Evolutionary conservation across 192 early-diverging fungal species (phyloP), one percentile per base, ranked within the genome.

Genomic region (Coemansia sp.): DNA sequence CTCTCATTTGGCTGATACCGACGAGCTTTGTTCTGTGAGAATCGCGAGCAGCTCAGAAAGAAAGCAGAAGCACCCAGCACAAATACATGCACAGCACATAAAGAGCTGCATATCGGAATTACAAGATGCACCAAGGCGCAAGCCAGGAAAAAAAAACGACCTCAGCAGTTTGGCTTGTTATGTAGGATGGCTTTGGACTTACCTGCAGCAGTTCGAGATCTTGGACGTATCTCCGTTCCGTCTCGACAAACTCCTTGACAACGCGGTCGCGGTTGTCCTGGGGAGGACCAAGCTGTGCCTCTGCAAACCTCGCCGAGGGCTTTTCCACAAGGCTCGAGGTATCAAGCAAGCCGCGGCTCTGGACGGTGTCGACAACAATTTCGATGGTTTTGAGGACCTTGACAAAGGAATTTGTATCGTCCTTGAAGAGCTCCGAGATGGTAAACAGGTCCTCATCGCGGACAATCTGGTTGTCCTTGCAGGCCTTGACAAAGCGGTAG

Each of bases 401-500:
- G 63, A 99, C 90, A 74, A 97, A 95, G 63, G 89, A 91, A 77
- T 95, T 96, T 35, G 95, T 99, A 71, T 99, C 93, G 71, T 97
- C 95, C 61, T 91, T 89, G 74, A 90, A 94, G 36, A 97, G 78
- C 56, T 95, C 93, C 7, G 92, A 86, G 55, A 97, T 88, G 42
- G 89, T 87, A 75, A 95, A 93, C 25, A 92, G 73, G 63, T 90
- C 83, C 54, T 94, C 89, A 40, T 95, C 87, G 34, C 78, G 81
- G n/a, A 88, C 83, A 54, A 92, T 69, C 1, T 90, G 83, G 68
- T 93, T 87, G 38, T 87, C 82, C 56, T 90, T 89, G 81, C 94
- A 95, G n/a, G 89, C 89, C 59, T 91, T 89, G 32, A 96, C 66
- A 80, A 98, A 98, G 59, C 87, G 83, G 76, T 90, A 95, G 48